Evolutionary conservation across 2,329 filamentous ascomycete species (phyloP).

Genomic region (Xylaria sp.): DNA sequence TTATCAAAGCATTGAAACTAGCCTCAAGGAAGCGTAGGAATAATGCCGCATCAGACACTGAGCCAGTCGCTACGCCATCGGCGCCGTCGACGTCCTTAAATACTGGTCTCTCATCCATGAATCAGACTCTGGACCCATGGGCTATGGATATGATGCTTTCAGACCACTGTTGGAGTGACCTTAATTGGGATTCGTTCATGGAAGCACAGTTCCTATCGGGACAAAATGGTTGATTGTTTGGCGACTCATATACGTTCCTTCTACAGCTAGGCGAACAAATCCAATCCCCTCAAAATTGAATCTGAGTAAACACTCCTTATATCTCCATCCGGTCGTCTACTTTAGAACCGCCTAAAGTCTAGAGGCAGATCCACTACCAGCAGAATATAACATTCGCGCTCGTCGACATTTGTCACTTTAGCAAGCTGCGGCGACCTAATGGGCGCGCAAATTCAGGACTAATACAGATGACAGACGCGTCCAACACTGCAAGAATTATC

Average conservation of each 20-base stretch:
- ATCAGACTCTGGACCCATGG: constrained; percentile 40
- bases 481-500: neutral
- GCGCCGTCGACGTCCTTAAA: constrained; percentile 10
- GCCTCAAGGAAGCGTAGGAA: constrained; percentile 32
- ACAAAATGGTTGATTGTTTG: constrained; percentile 4
- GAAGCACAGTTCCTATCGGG: constrained; percentile 19
- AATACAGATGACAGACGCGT: no score
- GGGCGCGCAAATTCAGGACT: neutral
- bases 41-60: neutral
- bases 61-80: neutral
- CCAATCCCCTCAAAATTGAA: neutral
- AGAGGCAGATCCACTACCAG: neutral
- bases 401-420: neutral
- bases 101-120: constrained; percentile 24
- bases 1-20: constrained; percentile 43
- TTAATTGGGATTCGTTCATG: constrained; percentile 42
- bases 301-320: neutral
- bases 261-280: neutral
- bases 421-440: neutral
- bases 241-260: neutral
- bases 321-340: no score
- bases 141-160: constrained; percentile 40
- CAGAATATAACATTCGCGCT: neutral
- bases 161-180: constrained; percentile 46
- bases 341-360: neutral